Evolutionary conservation across 768 basidiomycete species (phyloP).

Genomic region (Lyophyllum atratum): DNA sequence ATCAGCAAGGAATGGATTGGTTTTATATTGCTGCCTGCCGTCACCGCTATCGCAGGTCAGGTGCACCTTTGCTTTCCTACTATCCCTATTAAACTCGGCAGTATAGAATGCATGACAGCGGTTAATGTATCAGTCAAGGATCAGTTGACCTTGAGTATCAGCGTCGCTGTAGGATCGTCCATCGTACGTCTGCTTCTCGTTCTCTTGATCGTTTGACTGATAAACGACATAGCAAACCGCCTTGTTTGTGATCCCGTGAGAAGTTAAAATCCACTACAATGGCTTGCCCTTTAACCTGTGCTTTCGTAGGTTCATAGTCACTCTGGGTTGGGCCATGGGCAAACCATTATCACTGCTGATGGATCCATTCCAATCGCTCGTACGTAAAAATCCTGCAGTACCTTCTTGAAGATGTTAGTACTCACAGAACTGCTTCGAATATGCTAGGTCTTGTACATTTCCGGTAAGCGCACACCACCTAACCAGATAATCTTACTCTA

Average conservation of each 20-base stretch:
- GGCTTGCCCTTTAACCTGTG: neutral
- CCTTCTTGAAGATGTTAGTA: neutral
- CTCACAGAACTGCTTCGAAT: constrained; percentile 41
- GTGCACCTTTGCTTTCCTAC: neutral
- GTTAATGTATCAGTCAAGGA: constrained; percentile 90
- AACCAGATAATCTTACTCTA: neutral
- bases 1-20: constrained; percentile 90
- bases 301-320: constrained; percentile 62
- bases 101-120: constrained; percentile 86
- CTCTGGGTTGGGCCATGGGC: constrained; percentile 78
- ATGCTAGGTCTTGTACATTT: constrained; percentile 35
- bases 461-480: neutral
- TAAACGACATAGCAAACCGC: constrained; percentile 67
- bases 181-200: constrained; percentile 50
- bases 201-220: constrained; percentile 1
- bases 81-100: neutral
- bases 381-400: constrained; percentile 29
- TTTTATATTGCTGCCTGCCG: constrained; percentile 84
- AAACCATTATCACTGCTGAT: constrained; percentile 83
- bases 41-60: constrained; percentile 78
- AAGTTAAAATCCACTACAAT: constrained; percentile 8
- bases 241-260: constrained; percentile 82
- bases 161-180: constrained; percentile 87
- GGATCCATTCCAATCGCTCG: constrained; percentile 86
- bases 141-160: constrained; percentile 84